Percentiles rank a stretch among this genome's conserved stretches.
Evolutionary conservation across 352 stramenopile species (phyloP).

Genomic region (Plasmopara muralis): DNA sequence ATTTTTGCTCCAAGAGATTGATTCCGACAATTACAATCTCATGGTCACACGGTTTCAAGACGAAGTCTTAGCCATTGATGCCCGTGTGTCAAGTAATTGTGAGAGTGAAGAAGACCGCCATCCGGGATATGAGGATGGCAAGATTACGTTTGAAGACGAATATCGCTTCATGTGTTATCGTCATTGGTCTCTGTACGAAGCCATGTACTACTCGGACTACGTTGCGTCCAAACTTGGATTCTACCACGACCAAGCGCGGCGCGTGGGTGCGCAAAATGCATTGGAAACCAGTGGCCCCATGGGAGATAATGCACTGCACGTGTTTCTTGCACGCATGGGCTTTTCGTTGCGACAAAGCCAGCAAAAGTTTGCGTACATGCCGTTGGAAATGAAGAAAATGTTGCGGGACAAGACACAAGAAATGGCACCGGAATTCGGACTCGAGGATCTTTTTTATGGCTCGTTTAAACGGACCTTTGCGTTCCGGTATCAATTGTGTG

Average conservation of each 20-base stretch:
- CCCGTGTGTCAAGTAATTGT: slow-evolving; percentile 25
- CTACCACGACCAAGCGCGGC: slow-evolving; percentile 57
- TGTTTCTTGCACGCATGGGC: slow-evolving; percentile 97
- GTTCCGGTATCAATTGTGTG: slow-evolving; percentile 93
- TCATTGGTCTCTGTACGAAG: slow-evolving; percentile 92
- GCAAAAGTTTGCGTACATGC: slow-evolving; percentile 96
- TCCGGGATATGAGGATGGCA: slow-evolving; percentile 66
- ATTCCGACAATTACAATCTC: slow-evolving; percentile 89
- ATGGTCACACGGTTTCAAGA: slow-evolving; percentile 88
- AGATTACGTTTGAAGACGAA: slow-evolving; percentile 88
- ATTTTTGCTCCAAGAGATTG: slow-evolving; percentile 90
- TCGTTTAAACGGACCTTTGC: slow-evolving; percentile 93
- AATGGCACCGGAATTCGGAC: slow-evolving; percentile 90
- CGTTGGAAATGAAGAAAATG: slow-evolving; percentile 85
- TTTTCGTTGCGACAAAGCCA: slow-evolving; percentile 93
- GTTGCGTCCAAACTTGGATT: slow-evolving; percentile 86
- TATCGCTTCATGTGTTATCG: slow-evolving; percentile 96
- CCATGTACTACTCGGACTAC: slow-evolving; percentile 95
- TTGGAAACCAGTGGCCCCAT: slow-evolving; percentile 21
- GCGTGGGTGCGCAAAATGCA: slow-evolving; percentile 56
- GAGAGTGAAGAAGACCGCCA: slow-evolving; percentile 34
- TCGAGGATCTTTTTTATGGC: slow-evolving; percentile 95
- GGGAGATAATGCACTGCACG: slow-evolving; percentile 77
- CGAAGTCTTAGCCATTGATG: slow-evolving; percentile 80
- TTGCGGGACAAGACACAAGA: slow-evolving; percentile 90